phyloP scores from a whole-genome alignment of 495 filamentous ascomycete species.

The Penicillium lagena region DNA sequence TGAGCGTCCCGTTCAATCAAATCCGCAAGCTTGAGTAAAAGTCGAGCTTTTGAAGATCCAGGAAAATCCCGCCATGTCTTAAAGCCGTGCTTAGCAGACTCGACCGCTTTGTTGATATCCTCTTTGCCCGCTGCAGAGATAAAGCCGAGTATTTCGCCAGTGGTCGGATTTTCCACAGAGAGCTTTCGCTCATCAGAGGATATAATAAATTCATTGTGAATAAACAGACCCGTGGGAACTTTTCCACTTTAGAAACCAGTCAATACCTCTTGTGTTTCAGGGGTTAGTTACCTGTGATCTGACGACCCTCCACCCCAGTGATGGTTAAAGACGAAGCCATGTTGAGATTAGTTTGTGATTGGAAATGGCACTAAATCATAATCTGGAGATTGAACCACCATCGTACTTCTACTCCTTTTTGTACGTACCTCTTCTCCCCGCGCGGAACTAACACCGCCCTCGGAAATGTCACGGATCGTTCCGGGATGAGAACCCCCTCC shows the following conservation, averaged over 20 bases:
- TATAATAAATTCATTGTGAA: conserved; percentile 30
- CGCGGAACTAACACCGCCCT: too few species aligned
- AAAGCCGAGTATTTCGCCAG: conserved; percentile 18
- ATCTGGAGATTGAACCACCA: too few species aligned
- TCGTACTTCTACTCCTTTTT: too few species aligned
- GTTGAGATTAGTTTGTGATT: too few species aligned
- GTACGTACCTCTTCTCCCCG: too few species aligned
- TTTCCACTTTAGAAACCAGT: neutral
- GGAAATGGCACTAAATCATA: too few species aligned
- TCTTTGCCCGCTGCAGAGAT: conserved; percentile 17
- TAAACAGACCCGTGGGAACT: conserved; percentile 29
- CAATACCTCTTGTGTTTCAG: neutral
- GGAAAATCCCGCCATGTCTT: conserved; percentile 31
- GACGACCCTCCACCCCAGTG: conserved; percentile 10
- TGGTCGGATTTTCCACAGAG: conserved; percentile 21
- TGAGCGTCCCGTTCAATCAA: conserved; percentile 19
- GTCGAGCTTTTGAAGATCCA: conserved; percentile 27
- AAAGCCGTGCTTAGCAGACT: conserved; percentile 38
- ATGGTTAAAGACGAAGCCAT: conserved; percentile 9
- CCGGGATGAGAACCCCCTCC: too few species aligned
- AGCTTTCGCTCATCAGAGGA: conserved; percentile 12
- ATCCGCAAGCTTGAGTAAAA: conserved; percentile 39
- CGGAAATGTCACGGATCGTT: too few species aligned
- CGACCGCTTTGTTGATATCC: conserved; percentile 47
- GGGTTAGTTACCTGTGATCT: conserved; percentile 7